Conservation (phyloP, 2,329 filamentous ascomycete genomes). For the Lachnellula willkommii region DNA sequence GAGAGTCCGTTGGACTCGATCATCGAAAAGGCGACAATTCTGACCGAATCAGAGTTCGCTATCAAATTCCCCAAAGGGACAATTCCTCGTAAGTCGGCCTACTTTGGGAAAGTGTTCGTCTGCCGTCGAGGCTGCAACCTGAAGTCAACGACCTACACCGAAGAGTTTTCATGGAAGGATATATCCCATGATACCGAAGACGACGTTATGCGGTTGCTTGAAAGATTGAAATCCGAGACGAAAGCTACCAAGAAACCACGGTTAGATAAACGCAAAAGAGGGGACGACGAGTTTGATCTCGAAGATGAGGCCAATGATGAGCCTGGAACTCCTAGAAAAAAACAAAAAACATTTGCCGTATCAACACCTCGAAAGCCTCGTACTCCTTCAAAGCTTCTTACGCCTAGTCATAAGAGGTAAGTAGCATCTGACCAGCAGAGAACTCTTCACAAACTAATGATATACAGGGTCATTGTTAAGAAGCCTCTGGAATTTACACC, state of each 20-base stretch:
- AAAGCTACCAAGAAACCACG: conserved; percentile 54
- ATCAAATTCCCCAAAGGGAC: conserved; percentile 67
- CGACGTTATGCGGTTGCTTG: conserved; percentile 20
- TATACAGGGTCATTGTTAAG: conserved; percentile 60
- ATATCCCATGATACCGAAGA: conserved; percentile 49
- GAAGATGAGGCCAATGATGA: conserved; percentile 16
- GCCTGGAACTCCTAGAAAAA: conserved; percentile 52
- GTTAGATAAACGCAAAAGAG: conserved; percentile 22
- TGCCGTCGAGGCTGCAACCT: conserved; percentile 88
- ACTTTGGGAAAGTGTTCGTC: conserved; percentile 81
- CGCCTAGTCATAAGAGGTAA: conserved; percentile 59
- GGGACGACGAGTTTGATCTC: conserved; percentile 26
- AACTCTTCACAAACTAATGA: neutral
- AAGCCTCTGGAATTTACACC: conserved; percentile 94
- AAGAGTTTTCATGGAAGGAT: conserved; percentile 89
- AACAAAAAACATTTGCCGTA: conserved; percentile 43
- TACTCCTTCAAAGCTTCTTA: conserved; percentile 44
- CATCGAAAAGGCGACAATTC: conserved; percentile 77
- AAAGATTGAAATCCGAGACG: conserved; percentile 60
- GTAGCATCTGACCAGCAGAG: neutral
- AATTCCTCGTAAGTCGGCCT: conserved; percentile 65
- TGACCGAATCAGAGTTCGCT: conserved; percentile 67
- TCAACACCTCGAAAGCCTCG: conserved; percentile 29
- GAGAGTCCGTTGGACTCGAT: conserved; percentile 82
- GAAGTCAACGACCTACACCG: conserved; percentile 81